phyloP scores from a whole-genome alignment of 2,329 filamentous ascomycete species.

The Calcarisporium arbuscula region DNA sequence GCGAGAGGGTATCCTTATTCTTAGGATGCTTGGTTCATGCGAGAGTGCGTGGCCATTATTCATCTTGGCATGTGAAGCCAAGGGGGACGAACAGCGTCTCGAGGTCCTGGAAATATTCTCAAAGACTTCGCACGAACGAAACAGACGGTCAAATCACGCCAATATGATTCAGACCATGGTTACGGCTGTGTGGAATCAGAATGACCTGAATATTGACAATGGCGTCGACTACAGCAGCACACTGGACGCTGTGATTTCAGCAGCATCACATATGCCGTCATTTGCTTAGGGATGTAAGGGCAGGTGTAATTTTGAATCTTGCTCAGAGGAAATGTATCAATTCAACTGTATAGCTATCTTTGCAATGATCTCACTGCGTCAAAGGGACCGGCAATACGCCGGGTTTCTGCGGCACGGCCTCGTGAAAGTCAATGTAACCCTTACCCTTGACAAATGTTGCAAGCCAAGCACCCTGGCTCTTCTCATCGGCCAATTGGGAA shows the following conservation, averaged over 20 bases:
- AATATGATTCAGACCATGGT: constrained; percentile 5
- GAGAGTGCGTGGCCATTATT: constrained; percentile 8
- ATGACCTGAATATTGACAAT: constrained; percentile 6
- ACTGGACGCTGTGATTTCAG: constrained; percentile 6
- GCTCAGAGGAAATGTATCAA: too few species aligned
- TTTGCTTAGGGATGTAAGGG: too few species aligned
- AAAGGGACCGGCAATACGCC: too few species aligned
- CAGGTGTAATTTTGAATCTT: too few species aligned
- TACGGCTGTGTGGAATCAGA: constrained; percentile 8
- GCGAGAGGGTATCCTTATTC: constrained; percentile 6
- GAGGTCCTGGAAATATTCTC: constrained; percentile 4
- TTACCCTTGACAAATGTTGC: constrained; percentile 35
- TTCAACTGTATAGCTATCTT: too few species aligned
- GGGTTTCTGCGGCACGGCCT: too few species aligned
- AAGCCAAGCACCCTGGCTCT: constrained; percentile 38
- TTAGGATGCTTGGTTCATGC: constrained; percentile 6
- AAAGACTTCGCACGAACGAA: constrained; percentile 3
- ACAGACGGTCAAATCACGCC: constrained; percentile 4
- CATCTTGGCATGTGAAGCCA: constrained; percentile 8
- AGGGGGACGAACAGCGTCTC: constrained; percentile 8
- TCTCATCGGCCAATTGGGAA: constrained; percentile 30
- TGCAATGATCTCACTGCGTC: too few species aligned
- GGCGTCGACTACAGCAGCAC: constrained; percentile 5
- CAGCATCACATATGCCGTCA: constrained; percentile 3
- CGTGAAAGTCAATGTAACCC: too few species aligned